Evolutionary conservation across 352 stramenopile species (phyloP).

Genomic region (Aphanomyces cochlioides): DNA sequence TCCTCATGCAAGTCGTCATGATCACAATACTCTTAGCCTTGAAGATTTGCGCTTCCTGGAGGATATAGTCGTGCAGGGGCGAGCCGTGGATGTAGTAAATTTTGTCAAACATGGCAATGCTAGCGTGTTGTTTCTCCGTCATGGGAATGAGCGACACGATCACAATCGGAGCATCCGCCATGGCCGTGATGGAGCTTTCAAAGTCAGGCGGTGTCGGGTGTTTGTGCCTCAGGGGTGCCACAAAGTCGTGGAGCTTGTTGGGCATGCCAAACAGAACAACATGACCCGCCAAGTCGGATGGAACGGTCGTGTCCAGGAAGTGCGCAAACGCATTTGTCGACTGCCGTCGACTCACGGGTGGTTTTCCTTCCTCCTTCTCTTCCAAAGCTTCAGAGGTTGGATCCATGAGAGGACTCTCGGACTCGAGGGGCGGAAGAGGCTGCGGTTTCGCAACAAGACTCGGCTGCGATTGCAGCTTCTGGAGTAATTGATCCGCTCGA

Average conservation of each 20-base stretch:
- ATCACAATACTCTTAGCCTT: conserved; percentile 65
- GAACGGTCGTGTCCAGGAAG: conserved; percentile 10
- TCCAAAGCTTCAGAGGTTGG: not conserved
- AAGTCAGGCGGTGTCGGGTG: conserved; percentile 1
- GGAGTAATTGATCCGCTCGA: not conserved
- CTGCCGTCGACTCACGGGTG: not conserved
- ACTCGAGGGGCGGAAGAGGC: not conserved
- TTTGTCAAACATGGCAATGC: conserved; percentile 15
- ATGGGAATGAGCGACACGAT: conserved; percentile 20
- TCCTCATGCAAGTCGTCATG: conserved; percentile 52
- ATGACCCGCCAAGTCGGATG: conserved; percentile 40
- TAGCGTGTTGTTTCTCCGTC: conserved; percentile 21
- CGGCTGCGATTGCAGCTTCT: not conserved
- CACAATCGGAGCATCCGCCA: conserved; percentile 30
- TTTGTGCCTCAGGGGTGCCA: conserved; percentile 52
- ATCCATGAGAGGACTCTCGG: not conserved
- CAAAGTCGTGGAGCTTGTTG: conserved; percentile 54
- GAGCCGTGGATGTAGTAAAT: conserved; percentile 70
- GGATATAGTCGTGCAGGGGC: conserved; percentile 55
- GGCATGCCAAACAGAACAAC: conserved; percentile 62
- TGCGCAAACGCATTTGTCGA: not conserved
- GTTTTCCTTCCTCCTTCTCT: not conserved
- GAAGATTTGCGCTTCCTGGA: conserved; percentile 57
- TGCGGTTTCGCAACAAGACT: not conserved
- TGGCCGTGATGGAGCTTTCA: not conserved